A percentile compares a stretch with the other conserved stretches of the same genome.
phyloP scores from a whole-genome alignment of 306 rosid genomes.

The Begonia loranthoides region DNA sequence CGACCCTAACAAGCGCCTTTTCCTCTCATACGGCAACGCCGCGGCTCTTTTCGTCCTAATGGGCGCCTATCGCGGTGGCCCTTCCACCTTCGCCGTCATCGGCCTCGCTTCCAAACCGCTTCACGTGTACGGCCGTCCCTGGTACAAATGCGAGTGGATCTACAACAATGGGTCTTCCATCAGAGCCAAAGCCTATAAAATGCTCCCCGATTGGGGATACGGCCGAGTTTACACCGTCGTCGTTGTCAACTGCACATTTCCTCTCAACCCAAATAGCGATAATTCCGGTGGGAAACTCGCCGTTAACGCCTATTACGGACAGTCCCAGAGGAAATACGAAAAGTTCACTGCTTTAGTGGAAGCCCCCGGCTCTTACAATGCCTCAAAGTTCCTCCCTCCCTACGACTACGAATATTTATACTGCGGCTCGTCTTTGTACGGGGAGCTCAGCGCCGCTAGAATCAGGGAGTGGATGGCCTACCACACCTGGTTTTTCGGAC shows the following conservation, averaged over 20 bases:
- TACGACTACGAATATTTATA: constrained; percentile 21
- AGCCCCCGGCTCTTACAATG: constrained; percentile 17
- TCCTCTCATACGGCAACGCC: constrained; percentile 21
- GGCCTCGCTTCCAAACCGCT: constrained; percentile 31
- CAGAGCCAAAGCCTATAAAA: constrained; percentile 18
- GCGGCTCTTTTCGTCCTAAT: constrained; percentile 23
- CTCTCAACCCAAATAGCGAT: constrained; percentile 15
- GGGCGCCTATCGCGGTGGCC: constrained; percentile 30
- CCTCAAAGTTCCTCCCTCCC: constrained; percentile 20
- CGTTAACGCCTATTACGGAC: constrained; percentile 19
- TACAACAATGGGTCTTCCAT: constrained; percentile 19
- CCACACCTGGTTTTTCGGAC: constrained; percentile 28
- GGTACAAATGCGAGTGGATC: constrained; percentile 32
- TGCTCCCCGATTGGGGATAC: constrained; percentile 36
- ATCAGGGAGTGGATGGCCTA: constrained; percentile 32
- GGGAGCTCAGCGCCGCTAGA: constrained; percentile 20
- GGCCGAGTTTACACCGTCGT: constrained; percentile 32
- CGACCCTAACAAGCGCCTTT: constrained; percentile 17
- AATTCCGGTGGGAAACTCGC: constrained; percentile 24
- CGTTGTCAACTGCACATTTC: constrained; percentile 29
- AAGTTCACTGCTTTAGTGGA: constrained; percentile 23
- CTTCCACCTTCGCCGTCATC: constrained; percentile 17
- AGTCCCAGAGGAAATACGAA: constrained; percentile 18
- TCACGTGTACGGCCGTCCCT: constrained; percentile 25
- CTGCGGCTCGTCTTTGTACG: constrained; percentile 26